Base-by-base conservation (phyloP, 148 eudicot genomes). In the Agrostemma githago region DNA sequence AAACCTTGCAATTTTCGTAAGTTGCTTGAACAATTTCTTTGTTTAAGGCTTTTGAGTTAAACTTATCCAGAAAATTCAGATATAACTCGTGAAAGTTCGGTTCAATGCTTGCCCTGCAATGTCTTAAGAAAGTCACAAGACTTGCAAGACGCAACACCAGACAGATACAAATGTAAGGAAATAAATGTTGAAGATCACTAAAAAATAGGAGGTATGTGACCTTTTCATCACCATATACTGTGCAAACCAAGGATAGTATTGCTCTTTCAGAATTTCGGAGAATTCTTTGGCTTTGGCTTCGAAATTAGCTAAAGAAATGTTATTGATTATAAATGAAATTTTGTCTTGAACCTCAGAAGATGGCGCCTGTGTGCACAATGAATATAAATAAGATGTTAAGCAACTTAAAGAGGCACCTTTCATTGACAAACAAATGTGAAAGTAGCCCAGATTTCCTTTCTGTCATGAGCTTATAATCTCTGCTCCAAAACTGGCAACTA, bases 171-270 rank as follows among this genome's bases (percentile, higher is more conserved):
- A 20, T 53, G 46, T 6, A 20, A 8, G 20, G 5, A 54, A 43
- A 8, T 11, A 51, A 6, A 48, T 37, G 40, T 38, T 64, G 12
- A 12, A 64, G 37, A 21, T 57, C 20, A 20, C 21, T 58, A 14
- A 68, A 37, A 39, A 60, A 20, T 26, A 66, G 63, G 51, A 70
- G 37, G 67, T 8, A 21, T 53, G 66, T 12, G 64, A 93, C 98
- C 98, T 91, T 85, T 92, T 91, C 93, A 94, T 92, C 74, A 94
- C 97, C 91, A 94, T 84, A 85, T 94, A 91, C 80, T 91, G 98
- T 2, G 98, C 97, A 87, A 94, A 94, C 98, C 98, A 94, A 38
- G 96, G 90, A 85, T 81, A 87, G 83, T 82, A 87, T 69, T 87
- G 88, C 84, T 89, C 93, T 68, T 80, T 89, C 77, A 94, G 82